Conservation (phyloP, 441 rosid genomes). For the Gossypium gossypioides region DNA sequence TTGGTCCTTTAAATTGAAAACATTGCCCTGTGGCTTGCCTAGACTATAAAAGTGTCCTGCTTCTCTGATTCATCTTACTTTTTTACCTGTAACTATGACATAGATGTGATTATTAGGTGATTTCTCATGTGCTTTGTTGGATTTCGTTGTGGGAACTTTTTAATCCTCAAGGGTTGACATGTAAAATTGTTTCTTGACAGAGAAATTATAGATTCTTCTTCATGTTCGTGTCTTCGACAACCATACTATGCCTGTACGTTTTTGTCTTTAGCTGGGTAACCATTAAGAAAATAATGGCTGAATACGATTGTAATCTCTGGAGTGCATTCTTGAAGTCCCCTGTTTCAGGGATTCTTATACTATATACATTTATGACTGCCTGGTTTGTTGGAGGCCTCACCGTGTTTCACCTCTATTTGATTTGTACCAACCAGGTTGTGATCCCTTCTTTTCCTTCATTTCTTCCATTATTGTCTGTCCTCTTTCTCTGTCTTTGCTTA, state of each 20-base stretch:
- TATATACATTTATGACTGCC: conserved; percentile 42
- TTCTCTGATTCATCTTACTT: background rate
- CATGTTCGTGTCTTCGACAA: conserved; percentile 64
- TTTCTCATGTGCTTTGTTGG: background rate
- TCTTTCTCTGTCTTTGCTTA: background rate
- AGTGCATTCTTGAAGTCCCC: conserved; percentile 49
- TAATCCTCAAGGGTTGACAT: conserved; percentile 13
- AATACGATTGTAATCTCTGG: conserved; percentile 34
- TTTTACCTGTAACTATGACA: background rate
- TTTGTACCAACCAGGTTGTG: conserved; percentile 52
- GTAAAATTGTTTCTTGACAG: conserved; percentile 24
- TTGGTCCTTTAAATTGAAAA: background rate
- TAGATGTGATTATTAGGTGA: conserved; percentile 3
- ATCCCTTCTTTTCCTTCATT: background rate
- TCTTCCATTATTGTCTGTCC: background rate
- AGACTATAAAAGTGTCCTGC: background rate
- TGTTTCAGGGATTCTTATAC: conserved; percentile 45
- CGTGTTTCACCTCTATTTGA: conserved; percentile 51
- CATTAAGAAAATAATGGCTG: conserved; percentile 36
- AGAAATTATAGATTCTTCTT: conserved; percentile 68
- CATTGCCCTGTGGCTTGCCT: background rate
- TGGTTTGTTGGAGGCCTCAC: conserved; percentile 73
- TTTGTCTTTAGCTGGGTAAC: conserved; percentile 50
- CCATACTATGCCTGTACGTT: conserved; percentile 48
- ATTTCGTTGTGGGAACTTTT: background rate